These are phyloP conservation scores for Ramicandelaber brevisporus DNA, from an alignment of 192 early-diverging fungal genomes.

Conservation along the genomic window DNA sequence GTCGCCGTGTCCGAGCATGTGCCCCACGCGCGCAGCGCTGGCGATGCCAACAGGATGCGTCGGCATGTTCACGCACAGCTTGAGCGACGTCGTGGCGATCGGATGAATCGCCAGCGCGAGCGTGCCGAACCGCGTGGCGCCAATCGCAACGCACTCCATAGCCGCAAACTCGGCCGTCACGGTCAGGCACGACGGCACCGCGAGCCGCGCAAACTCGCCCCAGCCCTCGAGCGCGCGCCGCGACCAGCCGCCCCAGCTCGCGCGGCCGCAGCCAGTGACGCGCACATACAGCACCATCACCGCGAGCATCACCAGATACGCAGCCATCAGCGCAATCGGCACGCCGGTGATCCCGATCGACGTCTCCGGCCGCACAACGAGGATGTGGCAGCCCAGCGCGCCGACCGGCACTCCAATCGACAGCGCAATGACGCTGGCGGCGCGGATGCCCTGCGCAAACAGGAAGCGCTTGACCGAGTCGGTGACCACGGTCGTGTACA, in stretches of 20 bases:
- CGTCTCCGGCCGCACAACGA: constrained; percentile 27
- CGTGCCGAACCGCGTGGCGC: constrained; percentile 52
- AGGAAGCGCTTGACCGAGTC: constrained; percentile 67
- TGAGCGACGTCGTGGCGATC: constrained; percentile 34
- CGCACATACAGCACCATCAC: constrained; percentile 23
- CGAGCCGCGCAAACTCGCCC: constrained; percentile 35
- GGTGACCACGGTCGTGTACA: constrained; percentile 40
- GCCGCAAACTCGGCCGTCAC: constrained; percentile 55
- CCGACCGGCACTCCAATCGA: constrained; percentile 41
- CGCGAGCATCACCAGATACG: constrained; percentile 23
- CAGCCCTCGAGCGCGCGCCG: constrained; percentile 31
- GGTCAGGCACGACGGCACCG: constrained; percentile 54
- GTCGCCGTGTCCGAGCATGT: constrained; percentile 33
- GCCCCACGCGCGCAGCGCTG: constrained; percentile 55
- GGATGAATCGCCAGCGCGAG: constrained; percentile 60
- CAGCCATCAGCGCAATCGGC: constrained; percentile 26
- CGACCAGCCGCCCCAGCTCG: constrained; percentile 75
- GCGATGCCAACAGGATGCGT: constrained; percentile 40
- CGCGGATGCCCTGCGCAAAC: constrained; percentile 78
- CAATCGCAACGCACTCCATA: constrained; percentile 43
- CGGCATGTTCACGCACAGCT: constrained; percentile 44
- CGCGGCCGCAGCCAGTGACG: constrained; percentile 24
- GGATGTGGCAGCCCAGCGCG: constrained; percentile 41
- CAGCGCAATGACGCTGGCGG: constrained; percentile 43
- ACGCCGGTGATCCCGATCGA: constrained; percentile 45